Conservation (phyloP, 2,329 filamentous ascomycete species). For the Corniculantispora saksenae region DNA sequence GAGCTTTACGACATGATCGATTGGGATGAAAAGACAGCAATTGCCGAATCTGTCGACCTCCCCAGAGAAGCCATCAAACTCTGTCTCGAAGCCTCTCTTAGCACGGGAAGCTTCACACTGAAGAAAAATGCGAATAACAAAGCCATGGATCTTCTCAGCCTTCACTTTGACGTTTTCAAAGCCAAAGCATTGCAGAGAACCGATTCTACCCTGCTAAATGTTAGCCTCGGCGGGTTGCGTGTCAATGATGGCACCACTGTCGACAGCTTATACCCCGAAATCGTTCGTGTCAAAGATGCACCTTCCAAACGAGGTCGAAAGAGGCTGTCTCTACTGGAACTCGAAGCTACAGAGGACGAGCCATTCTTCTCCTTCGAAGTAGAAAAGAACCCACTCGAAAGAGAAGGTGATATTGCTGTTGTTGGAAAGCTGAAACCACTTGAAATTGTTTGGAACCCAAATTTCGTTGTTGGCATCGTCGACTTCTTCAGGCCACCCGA, state of each 20-base stretch:
- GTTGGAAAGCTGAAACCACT: slow-evolving; percentile 91
- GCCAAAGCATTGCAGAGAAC: slow-evolving; percentile 87
- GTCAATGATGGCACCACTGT: slow-evolving; percentile 95
- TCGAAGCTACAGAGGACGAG: slow-evolving; percentile 58
- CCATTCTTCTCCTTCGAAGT: slow-evolving; percentile 91
- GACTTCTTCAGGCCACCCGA: slow-evolving; percentile 97
- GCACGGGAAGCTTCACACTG: slow-evolving; percentile 93
- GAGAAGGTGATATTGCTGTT: slow-evolving; percentile 85
- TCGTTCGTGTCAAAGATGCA: slow-evolving; percentile 91
- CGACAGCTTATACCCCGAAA: slow-evolving; percentile 88
- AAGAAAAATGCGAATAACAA: slow-evolving; percentile 67
- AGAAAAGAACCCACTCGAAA: slow-evolving; percentile 93
- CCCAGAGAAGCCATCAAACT: slow-evolving; percentile 91
- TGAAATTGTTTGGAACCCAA: slow-evolving; percentile 97
- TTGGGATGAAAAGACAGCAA: slow-evolving; percentile 92
- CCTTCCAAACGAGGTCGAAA: slow-evolving; percentile 51
- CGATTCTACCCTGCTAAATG: slow-evolving; percentile 84
- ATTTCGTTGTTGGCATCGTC: slow-evolving; percentile 84
- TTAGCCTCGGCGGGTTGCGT: slow-evolving; percentile 88
- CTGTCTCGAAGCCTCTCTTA: slow-evolving; percentile 88
- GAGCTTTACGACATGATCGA: slow-evolving; percentile 97
- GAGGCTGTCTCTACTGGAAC: slow-evolving; percentile 54
- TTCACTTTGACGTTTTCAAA: slow-evolving; percentile 93
- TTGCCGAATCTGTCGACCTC: slow-evolving; percentile 84
- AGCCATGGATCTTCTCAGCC: slow-evolving; percentile 76